A percentile compares a stretch with the other conserved stretches of the same genome.
These are phyloP conservation scores for Acacia concinna DNA, from an alignment of 331 rosid genomes.

Conservation along the genomic window DNA sequence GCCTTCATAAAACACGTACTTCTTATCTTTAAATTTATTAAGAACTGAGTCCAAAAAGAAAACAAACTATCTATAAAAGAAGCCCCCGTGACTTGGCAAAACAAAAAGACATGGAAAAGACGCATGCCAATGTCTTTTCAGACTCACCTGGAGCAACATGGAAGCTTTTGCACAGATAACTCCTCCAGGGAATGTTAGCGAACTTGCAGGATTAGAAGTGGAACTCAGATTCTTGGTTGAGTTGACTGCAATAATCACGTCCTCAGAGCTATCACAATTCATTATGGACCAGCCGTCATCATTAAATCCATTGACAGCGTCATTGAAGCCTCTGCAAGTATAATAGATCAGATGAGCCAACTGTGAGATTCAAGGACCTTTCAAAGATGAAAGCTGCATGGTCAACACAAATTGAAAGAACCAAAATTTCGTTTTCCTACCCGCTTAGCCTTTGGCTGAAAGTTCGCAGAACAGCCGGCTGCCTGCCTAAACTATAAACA, in stretches of 20 bases:
- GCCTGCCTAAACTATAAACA: conserved; percentile 70
- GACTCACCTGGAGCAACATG: conserved; percentile 72
- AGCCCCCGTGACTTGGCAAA: not conserved
- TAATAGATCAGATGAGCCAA: not conserved
- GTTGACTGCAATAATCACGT: conserved; percentile 61
- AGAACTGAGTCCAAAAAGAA: not conserved
- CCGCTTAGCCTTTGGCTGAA: conserved; percentile 75
- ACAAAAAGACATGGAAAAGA: not conserved
- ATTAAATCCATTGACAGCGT: conserved; percentile 73
- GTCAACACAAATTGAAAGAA: not conserved
- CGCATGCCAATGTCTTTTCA: not conserved
- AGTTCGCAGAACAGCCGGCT: conserved; percentile 70
- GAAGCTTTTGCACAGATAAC: conserved; percentile 80
- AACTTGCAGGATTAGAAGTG: conserved; percentile 43
- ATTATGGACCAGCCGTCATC: conserved; percentile 75
- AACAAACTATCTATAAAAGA: not conserved
- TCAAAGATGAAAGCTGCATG: not conserved
- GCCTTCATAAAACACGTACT: not conserved
- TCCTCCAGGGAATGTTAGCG: conserved; percentile 59
- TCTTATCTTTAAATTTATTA: not conserved
- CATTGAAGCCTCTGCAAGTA: conserved; percentile 63
- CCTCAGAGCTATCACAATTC: conserved; percentile 64
- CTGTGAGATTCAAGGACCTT: not conserved
- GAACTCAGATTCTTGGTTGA: conserved; percentile 56
- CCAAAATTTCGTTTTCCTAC: conserved; percentile 11